phyloP scores from a whole-genome alignment of 1,139 yeast genomes.

The Sugiyamaella castrensis region DNA sequence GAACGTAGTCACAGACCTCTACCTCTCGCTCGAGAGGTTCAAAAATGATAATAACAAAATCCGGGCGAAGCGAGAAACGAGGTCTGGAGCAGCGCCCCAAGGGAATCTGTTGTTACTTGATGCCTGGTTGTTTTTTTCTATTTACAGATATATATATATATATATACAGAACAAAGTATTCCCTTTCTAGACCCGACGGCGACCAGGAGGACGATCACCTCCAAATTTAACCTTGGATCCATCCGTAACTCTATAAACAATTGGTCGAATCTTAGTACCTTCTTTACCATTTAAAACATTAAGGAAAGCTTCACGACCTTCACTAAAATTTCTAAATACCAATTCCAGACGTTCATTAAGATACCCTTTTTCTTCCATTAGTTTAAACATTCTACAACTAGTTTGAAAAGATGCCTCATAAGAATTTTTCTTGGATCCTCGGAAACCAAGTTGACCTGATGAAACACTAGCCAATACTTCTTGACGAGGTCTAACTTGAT shows the following conservation, averaged over 20 bases:
- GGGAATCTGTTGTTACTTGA: no score
- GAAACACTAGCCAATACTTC: conserved; percentile 60
- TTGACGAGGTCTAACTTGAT: conserved; percentile 77
- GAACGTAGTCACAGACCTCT: no score
- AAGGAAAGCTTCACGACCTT: conserved; percentile 83
- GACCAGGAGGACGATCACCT: conserved; percentile 83
- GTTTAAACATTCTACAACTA: conserved; percentile 65
- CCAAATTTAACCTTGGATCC: conserved; percentile 83
- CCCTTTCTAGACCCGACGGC: conserved; percentile 61
- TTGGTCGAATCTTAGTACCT: conserved; percentile 64
- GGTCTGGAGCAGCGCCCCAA: no score
- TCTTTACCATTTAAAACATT: conserved; percentile 88
- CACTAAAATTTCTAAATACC: conserved; percentile 76
- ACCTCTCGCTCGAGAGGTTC: no score
- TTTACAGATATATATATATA: conserved; percentile 1
- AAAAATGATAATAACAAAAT: no score
- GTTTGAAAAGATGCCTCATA: conserved; percentile 95
- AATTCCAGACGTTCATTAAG: conserved; percentile 51
- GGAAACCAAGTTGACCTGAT: conserved; percentile 43
- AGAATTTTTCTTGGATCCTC: conserved; percentile 63
- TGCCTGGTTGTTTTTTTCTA: no score
- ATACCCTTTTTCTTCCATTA: conserved; percentile 55
- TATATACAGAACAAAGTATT: background rate
- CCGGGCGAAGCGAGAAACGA: no score
- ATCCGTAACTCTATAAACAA: conserved; percentile 69